Evolutionary conservation across 257 asterid species (phyloP).

Genomic region (Nemophila menziesii): DNA sequence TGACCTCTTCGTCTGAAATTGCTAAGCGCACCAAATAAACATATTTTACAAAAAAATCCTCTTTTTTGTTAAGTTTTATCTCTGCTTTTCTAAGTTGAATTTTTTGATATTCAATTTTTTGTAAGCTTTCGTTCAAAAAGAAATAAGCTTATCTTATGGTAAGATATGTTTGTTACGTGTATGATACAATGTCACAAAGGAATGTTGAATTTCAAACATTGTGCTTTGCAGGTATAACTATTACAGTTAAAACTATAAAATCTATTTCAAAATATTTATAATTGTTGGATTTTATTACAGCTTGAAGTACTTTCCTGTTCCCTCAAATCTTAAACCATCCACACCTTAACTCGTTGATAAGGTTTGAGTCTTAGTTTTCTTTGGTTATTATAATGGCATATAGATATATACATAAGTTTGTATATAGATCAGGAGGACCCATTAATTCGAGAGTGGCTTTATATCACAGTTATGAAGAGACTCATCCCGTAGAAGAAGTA

Average conservation of each 20-base stretch:
- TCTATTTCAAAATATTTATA: conserved; percentile 1
- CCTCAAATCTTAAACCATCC: neutral
- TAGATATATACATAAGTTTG: conserved; percentile 12
- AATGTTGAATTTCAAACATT: neutral
- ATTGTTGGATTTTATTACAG: neutral
- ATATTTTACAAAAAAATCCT: too few species aligned
- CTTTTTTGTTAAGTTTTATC: too few species aligned
- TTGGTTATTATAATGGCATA: conserved; percentile 22
- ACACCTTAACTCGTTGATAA: too few species aligned
- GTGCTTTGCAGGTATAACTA: neutral
- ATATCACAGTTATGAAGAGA: conserved; percentile 23
- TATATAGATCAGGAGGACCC: conserved; percentile 14
- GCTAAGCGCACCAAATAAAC: too few species aligned
- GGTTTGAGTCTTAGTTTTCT: neutral
- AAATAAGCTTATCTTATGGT: neutral
- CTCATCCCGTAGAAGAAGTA: conserved; percentile 20
- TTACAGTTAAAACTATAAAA: conserved; percentile 1
- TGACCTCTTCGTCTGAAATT: too few species aligned
- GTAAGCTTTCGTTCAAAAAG: too few species aligned
- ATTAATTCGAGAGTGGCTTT: conserved; percentile 15
- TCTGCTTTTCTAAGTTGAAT: too few species aligned
- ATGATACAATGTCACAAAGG: conserved; percentile 32
- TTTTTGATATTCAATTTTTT: too few species aligned
- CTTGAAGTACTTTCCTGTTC: neutral
- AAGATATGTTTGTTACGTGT: conserved; percentile 15